Conservation (phyloP, 2,329 filamentous ascomycete genomes). For the Pseudogymnoascus sp. region DNA sequence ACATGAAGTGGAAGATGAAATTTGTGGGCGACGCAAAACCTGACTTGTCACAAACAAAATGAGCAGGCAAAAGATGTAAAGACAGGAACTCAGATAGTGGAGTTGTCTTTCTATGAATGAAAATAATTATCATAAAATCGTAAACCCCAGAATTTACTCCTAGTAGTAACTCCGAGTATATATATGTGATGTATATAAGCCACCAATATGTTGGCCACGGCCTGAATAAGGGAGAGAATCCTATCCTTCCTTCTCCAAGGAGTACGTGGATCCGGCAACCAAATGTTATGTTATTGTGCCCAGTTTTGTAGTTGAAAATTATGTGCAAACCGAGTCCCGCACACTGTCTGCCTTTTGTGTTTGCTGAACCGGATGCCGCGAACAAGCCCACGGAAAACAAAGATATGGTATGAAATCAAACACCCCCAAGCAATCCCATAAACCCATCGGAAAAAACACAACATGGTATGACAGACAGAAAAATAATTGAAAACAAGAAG, state of each 20-base stretch:
- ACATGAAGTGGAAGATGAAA: not conserved
- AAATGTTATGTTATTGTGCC: not conserved
- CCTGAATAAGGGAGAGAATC: not conserved
- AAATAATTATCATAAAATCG: not conserved
- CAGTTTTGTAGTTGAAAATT: slow-evolving; percentile 3
- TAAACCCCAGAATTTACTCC: slow-evolving; percentile 1
- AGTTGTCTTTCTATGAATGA: slow-evolving; percentile 1
- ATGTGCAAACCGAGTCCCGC: not conserved
- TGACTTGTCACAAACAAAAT: not conserved
- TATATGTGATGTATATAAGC: not conserved
- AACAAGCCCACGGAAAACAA: not conserved
- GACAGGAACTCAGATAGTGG: not conserved
- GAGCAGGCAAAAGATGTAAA: not conserved
- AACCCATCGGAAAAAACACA: not conserved
- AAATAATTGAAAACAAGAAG: slow-evolving; percentile 7
- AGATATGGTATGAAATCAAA: not conserved
- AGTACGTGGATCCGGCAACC: not conserved
- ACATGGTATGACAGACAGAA: not conserved
- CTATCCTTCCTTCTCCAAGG: not conserved
- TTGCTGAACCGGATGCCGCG: not conserved
- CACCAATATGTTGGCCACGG: not conserved
- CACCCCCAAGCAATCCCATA: not conserved
- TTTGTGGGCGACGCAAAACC: not conserved
- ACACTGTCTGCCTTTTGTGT: not conserved
- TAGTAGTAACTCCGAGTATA: slow-evolving; percentile 7